These are phyloP conservation scores for Tubosaeta sp. DNA, from an alignment of 768 basidiomycete genomes.

Conservation along the genomic window DNA sequence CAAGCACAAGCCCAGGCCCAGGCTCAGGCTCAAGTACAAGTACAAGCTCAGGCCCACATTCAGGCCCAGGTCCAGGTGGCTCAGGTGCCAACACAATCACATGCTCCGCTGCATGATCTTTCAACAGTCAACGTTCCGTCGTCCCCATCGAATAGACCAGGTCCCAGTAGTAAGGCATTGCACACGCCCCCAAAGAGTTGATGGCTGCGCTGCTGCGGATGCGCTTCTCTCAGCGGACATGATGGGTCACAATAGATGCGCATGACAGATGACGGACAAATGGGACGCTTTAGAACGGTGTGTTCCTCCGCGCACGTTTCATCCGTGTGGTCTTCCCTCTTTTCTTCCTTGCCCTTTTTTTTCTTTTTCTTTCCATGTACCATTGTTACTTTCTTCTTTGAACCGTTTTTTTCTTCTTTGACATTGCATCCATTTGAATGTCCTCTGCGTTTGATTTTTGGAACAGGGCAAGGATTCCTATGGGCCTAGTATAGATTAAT, in stretches of 20 bases:
- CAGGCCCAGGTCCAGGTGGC: constrained; percentile 20
- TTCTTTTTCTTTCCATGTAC: constrained; percentile 5
- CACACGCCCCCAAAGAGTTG: constrained; percentile 19
- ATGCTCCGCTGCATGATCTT: constrained; percentile 20
- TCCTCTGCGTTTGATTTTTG: constrained; percentile 2
- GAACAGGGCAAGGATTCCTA: constrained; percentile 15
- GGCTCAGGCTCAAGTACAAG: constrained; percentile 21
- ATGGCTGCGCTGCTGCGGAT: constrained; percentile 1
- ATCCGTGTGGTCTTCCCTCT: background rate
- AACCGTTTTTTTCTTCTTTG: constrained; percentile 1
- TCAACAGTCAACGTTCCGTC: constrained; percentile 14
- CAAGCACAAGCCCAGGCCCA: constrained; percentile 30
- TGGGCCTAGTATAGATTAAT: constrained; percentile 27
- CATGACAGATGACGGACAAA: constrained; percentile 11
- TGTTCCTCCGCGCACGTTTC: constrained; percentile 7
- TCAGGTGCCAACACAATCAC: constrained; percentile 20
- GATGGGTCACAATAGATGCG: constrained; percentile 17
- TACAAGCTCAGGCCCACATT: constrained; percentile 14
- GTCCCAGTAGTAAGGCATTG: constrained; percentile 18
- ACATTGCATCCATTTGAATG: constrained; percentile 15
- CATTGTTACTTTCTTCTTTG: background rate
- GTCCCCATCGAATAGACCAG: constrained; percentile 22
- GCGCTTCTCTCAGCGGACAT: constrained; percentile 9
- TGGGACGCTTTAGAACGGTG: constrained; percentile 23
- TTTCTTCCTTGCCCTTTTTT: background rate